These are phyloP conservation scores for Xylaria sp. DNA, from an alignment of 2,329 filamentous ascomycete genomes.

Conservation along the genomic window DNA sequence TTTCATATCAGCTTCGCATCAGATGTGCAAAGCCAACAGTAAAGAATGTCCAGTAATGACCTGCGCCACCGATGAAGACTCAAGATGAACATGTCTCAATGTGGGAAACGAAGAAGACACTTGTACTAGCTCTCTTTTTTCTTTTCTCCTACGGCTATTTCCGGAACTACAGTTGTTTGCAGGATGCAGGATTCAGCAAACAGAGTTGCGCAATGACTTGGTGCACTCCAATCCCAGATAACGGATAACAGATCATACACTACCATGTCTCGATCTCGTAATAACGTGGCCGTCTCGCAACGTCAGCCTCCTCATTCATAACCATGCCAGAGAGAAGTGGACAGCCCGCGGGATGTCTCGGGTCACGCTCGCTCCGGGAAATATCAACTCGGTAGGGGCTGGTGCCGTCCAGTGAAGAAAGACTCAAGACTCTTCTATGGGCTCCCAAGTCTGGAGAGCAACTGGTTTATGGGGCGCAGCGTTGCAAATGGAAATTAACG, in stretches of 20 bases:
- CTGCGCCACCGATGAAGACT: neutral
- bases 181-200: constrained; percentile 17
- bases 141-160: neutral
- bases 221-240: constrained; percentile 9
- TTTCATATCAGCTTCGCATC: constrained; percentile 1
- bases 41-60: neutral
- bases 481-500: neutral
- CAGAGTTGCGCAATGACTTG: constrained; percentile 17
- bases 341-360: neutral
- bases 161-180: constrained; percentile 15
- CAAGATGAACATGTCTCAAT: neutral
- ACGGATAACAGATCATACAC: neutral
- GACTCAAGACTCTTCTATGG: neutral
- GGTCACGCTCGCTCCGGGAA: neutral
- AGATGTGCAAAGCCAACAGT: neutral
- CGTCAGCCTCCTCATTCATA: neutral
- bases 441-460: neutral
- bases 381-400: neutral
- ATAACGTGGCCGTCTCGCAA: constrained; percentile 4
- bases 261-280: neutral
- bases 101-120: neutral
- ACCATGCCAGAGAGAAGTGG: neutral
- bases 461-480: neutral
- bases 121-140: neutral
- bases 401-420: neutral